phyloP scores from a whole-genome alignment of 345 rosid genomes.

The Eucalyptus curtisii region DNA sequence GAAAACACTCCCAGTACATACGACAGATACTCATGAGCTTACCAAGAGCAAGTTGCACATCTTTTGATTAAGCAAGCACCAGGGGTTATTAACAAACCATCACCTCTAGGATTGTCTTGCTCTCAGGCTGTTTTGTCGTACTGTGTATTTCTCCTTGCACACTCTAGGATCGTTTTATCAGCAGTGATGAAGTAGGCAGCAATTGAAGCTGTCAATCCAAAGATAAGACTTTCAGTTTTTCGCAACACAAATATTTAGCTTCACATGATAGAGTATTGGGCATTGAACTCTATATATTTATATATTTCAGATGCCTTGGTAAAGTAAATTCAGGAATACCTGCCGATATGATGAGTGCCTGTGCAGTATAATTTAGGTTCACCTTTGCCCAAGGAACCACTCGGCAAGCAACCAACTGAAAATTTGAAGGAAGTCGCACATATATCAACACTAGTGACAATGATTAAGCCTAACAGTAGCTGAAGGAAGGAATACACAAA shows the following conservation, averaged over 20 bases:
- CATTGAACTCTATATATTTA: not conserved
- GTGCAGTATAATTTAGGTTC: constrained; percentile 62
- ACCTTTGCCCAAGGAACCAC: constrained; percentile 67
- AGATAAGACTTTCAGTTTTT: not conserved
- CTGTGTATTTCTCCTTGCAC: constrained; percentile 42
- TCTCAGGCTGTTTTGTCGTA: constrained; percentile 1
- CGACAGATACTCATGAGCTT: not conserved
- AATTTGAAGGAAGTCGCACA: not conserved
- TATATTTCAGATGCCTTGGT: not conserved
- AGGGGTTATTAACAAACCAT: not conserved
- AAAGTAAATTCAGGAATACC: constrained; percentile 3
- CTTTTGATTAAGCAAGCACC: not conserved
- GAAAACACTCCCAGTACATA: not conserved
- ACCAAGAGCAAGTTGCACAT: not conserved
- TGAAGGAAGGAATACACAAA: not conserved
- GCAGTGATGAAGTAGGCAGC: constrained; percentile 54
- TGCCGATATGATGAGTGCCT: constrained; percentile 53
- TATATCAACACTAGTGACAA: not conserved
- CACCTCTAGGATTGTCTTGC: not conserved
- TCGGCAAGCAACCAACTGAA: constrained; percentile 41
- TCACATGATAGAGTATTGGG: not conserved
- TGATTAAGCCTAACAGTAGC: not conserved
- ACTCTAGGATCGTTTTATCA: constrained; percentile 43
- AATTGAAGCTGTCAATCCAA: constrained; percentile 30
- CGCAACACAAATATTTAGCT: not conserved